phyloP scores from a whole-genome alignment of 805 yeast species.

The Diddensiella transvaalensis region DNA sequence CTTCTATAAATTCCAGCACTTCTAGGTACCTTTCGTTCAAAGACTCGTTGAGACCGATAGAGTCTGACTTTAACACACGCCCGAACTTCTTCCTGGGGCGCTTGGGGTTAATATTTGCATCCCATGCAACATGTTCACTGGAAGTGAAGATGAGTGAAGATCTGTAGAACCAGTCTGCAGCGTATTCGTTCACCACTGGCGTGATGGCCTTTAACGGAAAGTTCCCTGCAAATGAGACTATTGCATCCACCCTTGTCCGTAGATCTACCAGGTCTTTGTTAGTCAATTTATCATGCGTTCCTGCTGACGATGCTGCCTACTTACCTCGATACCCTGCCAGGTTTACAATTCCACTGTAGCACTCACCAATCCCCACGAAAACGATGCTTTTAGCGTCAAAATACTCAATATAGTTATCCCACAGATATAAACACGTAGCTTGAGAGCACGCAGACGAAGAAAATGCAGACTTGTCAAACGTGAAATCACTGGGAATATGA shows the following conservation, averaged over 20 bases:
- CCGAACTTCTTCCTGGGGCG: slow-evolving; percentile 90
- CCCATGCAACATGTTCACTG: slow-evolving; percentile 78
- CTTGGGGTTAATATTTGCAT: slow-evolving; percentile 46
- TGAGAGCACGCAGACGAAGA: slow-evolving; percentile 67
- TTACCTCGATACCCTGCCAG: slow-evolving; percentile 72
- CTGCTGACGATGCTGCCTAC: neutral
- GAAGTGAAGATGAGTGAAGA: slow-evolving; percentile 81
- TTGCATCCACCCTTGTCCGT: slow-evolving; percentile 63
- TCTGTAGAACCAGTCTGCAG: slow-evolving; percentile 87
- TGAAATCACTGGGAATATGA: slow-evolving; percentile 57
- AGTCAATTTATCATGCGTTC: slow-evolving; percentile 22
- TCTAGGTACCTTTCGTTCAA: slow-evolving; percentile 81
- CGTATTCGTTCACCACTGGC: slow-evolving; percentile 82
- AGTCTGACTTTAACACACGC: slow-evolving; percentile 69
- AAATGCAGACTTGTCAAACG: slow-evolving; percentile 36
- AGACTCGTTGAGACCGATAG: slow-evolving; percentile 71
- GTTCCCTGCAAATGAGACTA: slow-evolving; percentile 65
- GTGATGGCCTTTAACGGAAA: slow-evolving; percentile 72
- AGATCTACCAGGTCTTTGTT: too few relatives aligned
- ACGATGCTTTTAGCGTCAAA: slow-evolving; percentile 68
- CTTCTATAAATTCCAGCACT: slow-evolving; percentile 68
- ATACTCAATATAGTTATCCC: slow-evolving; percentile 81
- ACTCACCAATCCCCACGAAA: slow-evolving; percentile 85
- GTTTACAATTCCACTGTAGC: slow-evolving; percentile 83
- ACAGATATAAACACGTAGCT: slow-evolving; percentile 70